Base-by-base conservation (phyloP, 176 grass and related monocot genomes). In the Paspalum vaginatum region DNA sequence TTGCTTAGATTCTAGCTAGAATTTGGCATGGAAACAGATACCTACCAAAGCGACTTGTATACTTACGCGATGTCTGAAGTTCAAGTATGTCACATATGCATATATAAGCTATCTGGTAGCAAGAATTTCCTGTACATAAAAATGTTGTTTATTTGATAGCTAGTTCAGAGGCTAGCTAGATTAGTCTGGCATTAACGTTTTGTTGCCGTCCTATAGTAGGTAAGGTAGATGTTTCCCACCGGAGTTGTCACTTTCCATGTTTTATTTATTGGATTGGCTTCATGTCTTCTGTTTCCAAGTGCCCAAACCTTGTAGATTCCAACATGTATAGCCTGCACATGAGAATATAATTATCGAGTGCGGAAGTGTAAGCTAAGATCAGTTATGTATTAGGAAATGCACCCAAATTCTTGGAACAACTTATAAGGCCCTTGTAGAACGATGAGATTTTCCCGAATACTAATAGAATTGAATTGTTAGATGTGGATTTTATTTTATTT, bases 171-270 rank as follows among this genome's bases (percentile, higher is more conserved):
- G 74, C 66, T 67, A 51, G 50, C 45, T 39, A 44, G 42, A 77
- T 51, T 70, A 52, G 7, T 65, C 32, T 61, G 42, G 62, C 45
- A 61, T 15, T 56, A 79, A 71, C 58, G 74, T 88, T 73, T 76
- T 44, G 32, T 61, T 70, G 87, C 76, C 87, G 81, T 75, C 81
- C 58, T 41, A 53, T 40, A 55, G 53, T 76, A 16, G 46, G n/a
- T 79, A 72, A 69, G 51, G 41, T 25, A 42, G 24, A 42, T 80
- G 41, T 75, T 67, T 74, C 61, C 60, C n/a, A 22, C 14, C 27
- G 77, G 37, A 22, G 44, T 27, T 32, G 61, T 53, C 59, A 72
- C 53, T 80, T 53, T 62, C 61, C 17, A 68, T 39, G 51, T 25
- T 75, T 43, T 61, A 53, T 68, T 43, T 61, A 59, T 83, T 67